Conservation (phyloP, 75 land plant genomes). For the Pinus tabuliformis region DNA sequence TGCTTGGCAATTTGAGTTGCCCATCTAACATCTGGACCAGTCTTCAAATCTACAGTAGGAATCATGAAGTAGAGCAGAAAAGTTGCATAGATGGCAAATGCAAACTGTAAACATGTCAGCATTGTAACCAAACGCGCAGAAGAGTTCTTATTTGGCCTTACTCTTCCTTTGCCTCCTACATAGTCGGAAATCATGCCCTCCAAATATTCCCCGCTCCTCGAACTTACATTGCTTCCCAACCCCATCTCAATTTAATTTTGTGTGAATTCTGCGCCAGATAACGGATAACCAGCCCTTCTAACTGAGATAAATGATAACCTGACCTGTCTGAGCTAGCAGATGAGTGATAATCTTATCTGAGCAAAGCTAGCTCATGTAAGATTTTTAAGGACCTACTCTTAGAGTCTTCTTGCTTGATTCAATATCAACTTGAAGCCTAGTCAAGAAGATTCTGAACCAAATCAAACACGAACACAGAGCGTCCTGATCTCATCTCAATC, state of each 20-base stretch:
- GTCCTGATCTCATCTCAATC: too few species aligned
- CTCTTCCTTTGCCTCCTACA: conserved; percentile 31
- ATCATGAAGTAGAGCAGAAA: conserved; percentile 92
- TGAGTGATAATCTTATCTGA: background rate
- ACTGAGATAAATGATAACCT: background rate
- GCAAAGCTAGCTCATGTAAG: background rate
- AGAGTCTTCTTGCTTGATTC: too few species aligned
- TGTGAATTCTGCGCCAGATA: background rate
- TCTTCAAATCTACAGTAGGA: conserved; percentile 76
- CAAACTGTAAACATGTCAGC: conserved; percentile 84
- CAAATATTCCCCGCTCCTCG: conserved; percentile 50
- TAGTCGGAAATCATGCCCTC: conserved; percentile 65
- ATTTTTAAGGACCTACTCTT: too few species aligned
- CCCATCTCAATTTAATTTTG: conserved; percentile 28
- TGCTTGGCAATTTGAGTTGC: conserved; percentile 65
- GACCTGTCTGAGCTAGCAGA: background rate
- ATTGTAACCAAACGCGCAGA: conserved; percentile 53
- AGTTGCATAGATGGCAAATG: conserved; percentile 91
- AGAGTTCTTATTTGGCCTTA: conserved; percentile 15
- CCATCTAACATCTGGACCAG: conserved; percentile 64
- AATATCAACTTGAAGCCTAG: too few species aligned
- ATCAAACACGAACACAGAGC: too few species aligned
- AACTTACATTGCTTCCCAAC: conserved; percentile 24
- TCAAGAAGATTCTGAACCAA: too few species aligned
- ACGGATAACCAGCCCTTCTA: background rate